These are phyloP conservation scores for Mucor plumbeus DNA, from an alignment of 371 early-diverging fungal genomes.

Conservation along the genomic window DNA sequence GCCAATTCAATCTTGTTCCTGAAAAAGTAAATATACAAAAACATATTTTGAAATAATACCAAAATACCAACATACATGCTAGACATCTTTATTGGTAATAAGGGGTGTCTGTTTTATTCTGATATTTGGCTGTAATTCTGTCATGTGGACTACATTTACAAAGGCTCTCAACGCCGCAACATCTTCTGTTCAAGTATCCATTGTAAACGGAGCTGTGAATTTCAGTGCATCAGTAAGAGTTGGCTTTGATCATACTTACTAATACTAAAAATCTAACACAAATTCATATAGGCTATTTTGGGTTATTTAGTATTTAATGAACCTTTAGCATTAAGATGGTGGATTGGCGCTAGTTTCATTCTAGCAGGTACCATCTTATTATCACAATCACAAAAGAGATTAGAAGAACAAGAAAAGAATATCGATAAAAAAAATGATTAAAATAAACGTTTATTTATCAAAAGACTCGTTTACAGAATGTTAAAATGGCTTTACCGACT, in stretches of 20 bases:
- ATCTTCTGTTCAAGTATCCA: slow-evolving; percentile 73
- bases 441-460: slow-evolving; percentile 7
- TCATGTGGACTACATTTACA: slow-evolving; percentile 85
- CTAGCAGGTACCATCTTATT: slow-evolving; percentile 64
- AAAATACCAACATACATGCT: background rate
- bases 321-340: slow-evolving; percentile 73
- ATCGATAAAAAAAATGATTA: background rate
- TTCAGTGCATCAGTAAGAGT: slow-evolving; percentile 68
- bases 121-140: slow-evolving; percentile 71
- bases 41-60: background rate
- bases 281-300: slow-evolving; percentile 58
- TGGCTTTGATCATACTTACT: background rate
- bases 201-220: slow-evolving; percentile 76
- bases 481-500: slow-evolving; percentile 23
- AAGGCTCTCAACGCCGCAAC: slow-evolving; percentile 74
- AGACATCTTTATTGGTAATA: slow-evolving; percentile 49
- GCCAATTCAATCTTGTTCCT: slow-evolving; percentile 17
- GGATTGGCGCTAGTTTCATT: slow-evolving; percentile 79
- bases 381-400: slow-evolving; percentile 41
- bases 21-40: slow-evolving; percentile 23
- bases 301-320: slow-evolving; percentile 74
- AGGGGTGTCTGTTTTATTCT: slow-evolving; percentile 59
- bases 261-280: background rate
- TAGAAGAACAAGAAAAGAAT: slow-evolving; percentile 19
- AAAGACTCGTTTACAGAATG: slow-evolving; percentile 13